phyloP scores from a whole-genome alignment of 108 stramenopile species.

The Mayamaea pseudoterrestris region DNA sequence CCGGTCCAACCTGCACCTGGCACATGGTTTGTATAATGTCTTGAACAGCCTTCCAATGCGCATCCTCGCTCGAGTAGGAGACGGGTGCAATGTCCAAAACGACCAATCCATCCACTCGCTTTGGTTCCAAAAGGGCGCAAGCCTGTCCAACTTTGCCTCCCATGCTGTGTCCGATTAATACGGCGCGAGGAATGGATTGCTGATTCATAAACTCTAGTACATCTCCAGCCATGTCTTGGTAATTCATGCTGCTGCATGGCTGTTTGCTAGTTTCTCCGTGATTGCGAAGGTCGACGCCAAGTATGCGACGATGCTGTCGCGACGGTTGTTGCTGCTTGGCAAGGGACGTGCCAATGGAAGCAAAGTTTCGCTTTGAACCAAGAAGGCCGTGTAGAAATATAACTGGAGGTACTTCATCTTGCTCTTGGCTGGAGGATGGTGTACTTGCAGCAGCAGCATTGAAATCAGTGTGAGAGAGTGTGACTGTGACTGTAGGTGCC shows the following conservation, averaged over 20 bases:
- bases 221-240: constrained; percentile 80
- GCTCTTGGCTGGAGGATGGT: too few species aligned
- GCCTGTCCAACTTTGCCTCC: constrained; percentile 89
- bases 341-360: constrained; percentile 57
- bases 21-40: constrained; percentile 66
- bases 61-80: constrained; percentile 35
- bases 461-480: too few species aligned
- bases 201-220: constrained; percentile 61
- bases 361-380: constrained; percentile 90
- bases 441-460: too few species aligned
- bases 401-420: constrained; percentile 34
- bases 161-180: constrained; percentile 87
- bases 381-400: constrained; percentile 89
- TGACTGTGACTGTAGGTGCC: too few species aligned
- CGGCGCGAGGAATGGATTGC: constrained; percentile 33
- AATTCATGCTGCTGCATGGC: constrained; percentile 48
- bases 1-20: constrained; percentile 19
- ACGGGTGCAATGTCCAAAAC: constrained; percentile 91
- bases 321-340: constrained; percentile 45
- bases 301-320: constrained; percentile 44
- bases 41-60: constrained; percentile 72
- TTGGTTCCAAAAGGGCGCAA: constrained; percentile 65
- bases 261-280: constrained; percentile 53
- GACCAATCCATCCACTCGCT: constrained; percentile 70
- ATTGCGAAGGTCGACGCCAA: constrained; percentile 82